Evolutionary conservation across 768 basidiomycete genomes (phyloP).

Genomic region (Dacryopinax spathularia): DNA sequence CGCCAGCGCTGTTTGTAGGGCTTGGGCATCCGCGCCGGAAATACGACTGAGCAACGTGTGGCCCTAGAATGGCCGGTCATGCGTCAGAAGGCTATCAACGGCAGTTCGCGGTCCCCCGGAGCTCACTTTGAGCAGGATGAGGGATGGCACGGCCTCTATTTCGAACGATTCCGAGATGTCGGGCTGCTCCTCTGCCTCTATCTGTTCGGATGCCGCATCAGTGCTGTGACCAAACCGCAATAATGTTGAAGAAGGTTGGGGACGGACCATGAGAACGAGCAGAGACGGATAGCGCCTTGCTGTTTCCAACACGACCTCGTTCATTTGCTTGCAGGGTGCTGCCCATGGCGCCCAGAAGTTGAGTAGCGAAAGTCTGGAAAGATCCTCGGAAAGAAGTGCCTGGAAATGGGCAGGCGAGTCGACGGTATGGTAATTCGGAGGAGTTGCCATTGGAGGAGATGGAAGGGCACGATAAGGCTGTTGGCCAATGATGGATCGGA

Average conservation of each 20-base stretch:
- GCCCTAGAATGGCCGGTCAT: constrained; percentile 38
- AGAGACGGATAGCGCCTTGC: constrained; percentile 53
- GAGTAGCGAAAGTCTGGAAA: constrained; percentile 68
- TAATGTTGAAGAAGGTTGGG: neutral
- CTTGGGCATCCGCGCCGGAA: constrained; percentile 60
- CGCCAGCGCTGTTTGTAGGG: constrained; percentile 46
- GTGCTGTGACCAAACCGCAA: too few relatives aligned
- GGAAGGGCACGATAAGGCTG: neutral
- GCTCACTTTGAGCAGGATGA: constrained; percentile 65
- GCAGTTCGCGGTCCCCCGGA: neutral
- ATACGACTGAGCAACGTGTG: constrained; percentile 71
- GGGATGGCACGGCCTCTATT: constrained; percentile 74
- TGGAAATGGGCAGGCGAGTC: constrained; percentile 60
- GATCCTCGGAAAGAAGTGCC: constrained; percentile 54
- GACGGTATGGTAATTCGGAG: constrained; percentile 35
- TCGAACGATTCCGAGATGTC: constrained; percentile 90
- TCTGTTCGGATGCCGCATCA: too few relatives aligned
- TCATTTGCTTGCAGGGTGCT: constrained; percentile 80
- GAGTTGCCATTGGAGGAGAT: constrained; percentile 3
- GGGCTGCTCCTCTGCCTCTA: constrained; percentile 64
- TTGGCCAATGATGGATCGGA: neutral
- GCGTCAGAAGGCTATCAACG: constrained; percentile 5
- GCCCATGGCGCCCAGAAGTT: constrained; percentile 94
- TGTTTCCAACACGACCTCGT: constrained; percentile 57
- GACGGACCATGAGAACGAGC: constrained; percentile 57